Percentiles rank a stretch among this genome's conserved stretches.
phyloP scores from a whole-genome alignment of 2,329 filamentous ascomycete species.

The Elsinoe australis region DNA sequence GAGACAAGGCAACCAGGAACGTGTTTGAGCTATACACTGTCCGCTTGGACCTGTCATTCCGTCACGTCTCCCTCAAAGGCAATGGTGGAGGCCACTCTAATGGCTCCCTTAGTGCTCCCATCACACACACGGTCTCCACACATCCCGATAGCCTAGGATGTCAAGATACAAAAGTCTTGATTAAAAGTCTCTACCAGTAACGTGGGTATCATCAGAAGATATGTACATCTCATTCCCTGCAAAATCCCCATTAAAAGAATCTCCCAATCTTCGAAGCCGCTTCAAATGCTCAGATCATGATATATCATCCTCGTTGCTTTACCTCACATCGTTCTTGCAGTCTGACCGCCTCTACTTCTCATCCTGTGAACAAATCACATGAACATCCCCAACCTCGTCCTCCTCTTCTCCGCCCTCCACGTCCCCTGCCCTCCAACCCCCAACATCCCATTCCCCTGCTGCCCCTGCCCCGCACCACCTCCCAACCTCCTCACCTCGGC shows the following conservation, averaged over 20 bases:
- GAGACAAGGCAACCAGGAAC: no score
- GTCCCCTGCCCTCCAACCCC: conserved; percentile 3
- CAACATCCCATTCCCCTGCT: conserved; percentile 18
- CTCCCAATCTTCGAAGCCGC: conserved; percentile 7
- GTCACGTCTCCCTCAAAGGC: no score
- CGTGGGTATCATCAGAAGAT: conserved; percentile 15
- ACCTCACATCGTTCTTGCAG: neutral
- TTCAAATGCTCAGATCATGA: neutral
- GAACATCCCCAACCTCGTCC: conserved; percentile 44
- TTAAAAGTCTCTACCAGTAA: conserved; percentile 8
- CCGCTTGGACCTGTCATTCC: no score
- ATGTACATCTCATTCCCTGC: neutral
- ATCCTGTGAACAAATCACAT: conserved; percentile 29
- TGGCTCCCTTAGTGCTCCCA: no score
- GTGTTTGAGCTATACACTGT: no score
- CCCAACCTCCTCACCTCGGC: conserved; percentile 27
- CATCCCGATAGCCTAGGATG: neutral
- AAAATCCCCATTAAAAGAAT: conserved; percentile 9
- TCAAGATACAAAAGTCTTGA: conserved; percentile 2
- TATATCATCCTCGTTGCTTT: conserved; percentile 7
- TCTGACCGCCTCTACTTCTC: no score
- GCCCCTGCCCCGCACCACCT: conserved; percentile 12
- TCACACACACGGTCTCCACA: no score
- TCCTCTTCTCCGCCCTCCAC: conserved; percentile 41
- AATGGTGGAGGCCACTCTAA: no score